These are phyloP conservation scores for Macrocybe gigantea DNA, from an alignment of 768 basidiomycete genomes.

Conservation along the genomic window DNA sequence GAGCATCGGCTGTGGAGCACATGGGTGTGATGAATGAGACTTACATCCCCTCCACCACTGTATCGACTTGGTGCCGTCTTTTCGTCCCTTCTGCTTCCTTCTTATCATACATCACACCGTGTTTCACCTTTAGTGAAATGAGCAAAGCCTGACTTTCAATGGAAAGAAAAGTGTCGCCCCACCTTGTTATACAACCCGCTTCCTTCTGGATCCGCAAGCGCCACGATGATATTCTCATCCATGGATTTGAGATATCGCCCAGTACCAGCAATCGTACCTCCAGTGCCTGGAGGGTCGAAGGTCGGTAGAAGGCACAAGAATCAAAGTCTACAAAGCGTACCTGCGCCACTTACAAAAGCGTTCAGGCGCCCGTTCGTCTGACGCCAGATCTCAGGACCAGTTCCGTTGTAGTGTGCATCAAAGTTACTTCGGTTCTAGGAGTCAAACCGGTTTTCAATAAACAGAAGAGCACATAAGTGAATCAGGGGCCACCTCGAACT, in stretches of 20 bases:
- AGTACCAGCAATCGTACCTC: slow-evolving; percentile 88
- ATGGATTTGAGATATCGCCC: slow-evolving; percentile 77
- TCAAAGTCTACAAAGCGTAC: slow-evolving; percentile 26
- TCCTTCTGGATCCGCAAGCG: slow-evolving; percentile 88
- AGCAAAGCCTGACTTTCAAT: neutral
- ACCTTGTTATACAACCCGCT: slow-evolving; percentile 96
- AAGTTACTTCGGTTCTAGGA: slow-evolving; percentile 82
- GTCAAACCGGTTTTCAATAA: no score
- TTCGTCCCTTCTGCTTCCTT: slow-evolving; percentile 93
- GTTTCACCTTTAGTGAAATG: slow-evolving; percentile 52
- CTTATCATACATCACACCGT: slow-evolving; percentile 92
- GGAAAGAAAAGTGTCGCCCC: neutral
- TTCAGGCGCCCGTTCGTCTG: slow-evolving; percentile 81
- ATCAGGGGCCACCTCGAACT: slow-evolving; percentile 62
- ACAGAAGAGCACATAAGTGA: no score
- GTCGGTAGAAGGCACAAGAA: neutral
- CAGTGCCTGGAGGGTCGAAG: slow-evolving; percentile 57
- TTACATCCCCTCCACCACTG: slow-evolving; percentile 90
- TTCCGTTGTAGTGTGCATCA: slow-evolving; percentile 82
- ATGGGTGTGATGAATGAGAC: slow-evolving; percentile 7
- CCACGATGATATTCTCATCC: slow-evolving; percentile 59
- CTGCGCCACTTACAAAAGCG: slow-evolving; percentile 89
- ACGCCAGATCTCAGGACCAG: slow-evolving; percentile 93
- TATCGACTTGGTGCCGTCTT: slow-evolving; percentile 91
- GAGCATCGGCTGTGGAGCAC: slow-evolving; percentile 1